Percentiles rank a stretch among this genome's conserved stretches.
phyloP scores from a whole-genome alignment of 352 stramenopile species.

The Phytophthora cactorum region DNA sequence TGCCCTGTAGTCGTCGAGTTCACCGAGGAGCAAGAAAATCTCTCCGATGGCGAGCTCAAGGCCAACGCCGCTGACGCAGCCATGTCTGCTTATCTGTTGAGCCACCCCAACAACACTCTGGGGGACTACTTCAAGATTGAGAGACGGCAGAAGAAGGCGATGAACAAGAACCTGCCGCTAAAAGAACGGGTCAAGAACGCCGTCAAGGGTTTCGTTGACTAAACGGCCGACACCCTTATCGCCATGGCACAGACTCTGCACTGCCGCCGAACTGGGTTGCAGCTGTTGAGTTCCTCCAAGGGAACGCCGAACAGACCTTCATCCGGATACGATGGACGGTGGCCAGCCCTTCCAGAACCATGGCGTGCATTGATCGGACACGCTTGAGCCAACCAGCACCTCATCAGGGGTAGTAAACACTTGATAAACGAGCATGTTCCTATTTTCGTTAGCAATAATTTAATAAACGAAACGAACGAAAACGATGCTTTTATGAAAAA shows the following conservation, averaged over 20 bases:
- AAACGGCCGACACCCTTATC: conserved; percentile 19
- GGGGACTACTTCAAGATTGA: conserved; percentile 35
- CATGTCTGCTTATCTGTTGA: conserved; percentile 30
- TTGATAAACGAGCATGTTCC: too few species aligned
- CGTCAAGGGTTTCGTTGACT: conserved; percentile 17
- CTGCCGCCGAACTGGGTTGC: too few species aligned
- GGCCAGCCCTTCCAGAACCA: too few species aligned
- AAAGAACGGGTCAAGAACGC: conserved; percentile 11
- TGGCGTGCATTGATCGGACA: too few species aligned
- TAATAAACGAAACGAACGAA: too few species aligned
- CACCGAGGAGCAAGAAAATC: conserved; percentile 22
- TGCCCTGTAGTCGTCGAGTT: conserved; percentile 31
- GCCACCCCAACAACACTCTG: conserved; percentile 31
- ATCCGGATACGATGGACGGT: too few species aligned
- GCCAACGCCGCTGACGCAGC: conserved; percentile 26
- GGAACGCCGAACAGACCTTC: background rate
- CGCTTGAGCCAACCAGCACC: too few species aligned
- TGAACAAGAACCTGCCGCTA: conserved; percentile 18
- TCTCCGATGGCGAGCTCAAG: conserved; percentile 23
- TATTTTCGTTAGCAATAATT: too few species aligned
- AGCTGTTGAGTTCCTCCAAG: too few species aligned
- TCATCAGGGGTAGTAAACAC: too few species aligned
- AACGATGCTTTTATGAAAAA: too few species aligned
- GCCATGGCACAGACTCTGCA: conserved; percentile 13
- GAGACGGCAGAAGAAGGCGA: conserved; percentile 18